Evolutionary conservation across 2,329 filamentous ascomycete genomes (phyloP), one percentile per base, ranked within the genome.

Genomic region (Penicillium nordicum): DNA sequence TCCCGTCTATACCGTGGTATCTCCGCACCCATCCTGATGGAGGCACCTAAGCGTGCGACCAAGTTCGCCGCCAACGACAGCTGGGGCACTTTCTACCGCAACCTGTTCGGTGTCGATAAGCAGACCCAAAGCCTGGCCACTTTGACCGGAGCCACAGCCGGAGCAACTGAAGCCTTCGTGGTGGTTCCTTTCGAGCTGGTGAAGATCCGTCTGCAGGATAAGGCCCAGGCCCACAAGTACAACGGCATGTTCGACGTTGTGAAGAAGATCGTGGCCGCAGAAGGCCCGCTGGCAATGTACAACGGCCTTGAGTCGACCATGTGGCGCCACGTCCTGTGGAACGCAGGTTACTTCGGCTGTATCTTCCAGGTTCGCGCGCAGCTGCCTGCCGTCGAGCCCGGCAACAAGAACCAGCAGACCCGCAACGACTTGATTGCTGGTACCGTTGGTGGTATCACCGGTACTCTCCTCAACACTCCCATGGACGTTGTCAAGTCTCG

Each of bases 11-110:
- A 99, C 81, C 91, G 94, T 66, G 94, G 94, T 71, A 99, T 99
- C 76, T 87, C 84, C 43, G 93, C 94, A 27, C 94, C 94, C 49
- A 97, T 99, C 71, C 84, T 97, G 65, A 99, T 99, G 93, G 93
- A 97, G 78, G 92, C 92, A 55, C 88, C 90, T 77, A 96, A 96
- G 85, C 84, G 92, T 79, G 93, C 93, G 42, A 97, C 91, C 80
- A 99, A 99, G 78, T 99, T 99, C 78, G 93, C 94, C 45, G 94
- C 94, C 78, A 99, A 99, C 78, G 94, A 99, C 75, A 90, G 93
- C 75, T 99, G 94, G 94, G 94, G 94, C 69, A 86, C 92, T 77
- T 84, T 97, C 78, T 99, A 96, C 82, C 89, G 92, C 72, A 88
- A 88, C 66, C 74, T 88, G 49, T 97, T 99, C 73, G 91, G 90